phyloP scores from a whole-genome alignment of 2,329 filamentous ascomycete genomes.

The Myriangium duriaei region DNA sequence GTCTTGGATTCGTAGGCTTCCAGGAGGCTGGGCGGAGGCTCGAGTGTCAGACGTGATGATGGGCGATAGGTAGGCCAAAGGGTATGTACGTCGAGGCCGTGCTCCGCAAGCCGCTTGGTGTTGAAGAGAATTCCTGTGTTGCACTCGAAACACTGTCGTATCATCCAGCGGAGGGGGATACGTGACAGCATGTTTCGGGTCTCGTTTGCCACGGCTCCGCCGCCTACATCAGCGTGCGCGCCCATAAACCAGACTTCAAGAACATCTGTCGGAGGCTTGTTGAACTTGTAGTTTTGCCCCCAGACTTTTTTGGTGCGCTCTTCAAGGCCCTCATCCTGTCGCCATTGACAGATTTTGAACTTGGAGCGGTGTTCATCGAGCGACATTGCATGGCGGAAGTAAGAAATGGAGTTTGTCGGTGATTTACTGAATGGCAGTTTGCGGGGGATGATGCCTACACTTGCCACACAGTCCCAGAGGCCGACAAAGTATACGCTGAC shows the following conservation, averaged over 20 bases:
- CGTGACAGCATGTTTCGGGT: constrained; percentile 32
- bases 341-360: constrained; percentile 31
- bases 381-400: constrained; percentile 34
- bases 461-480: constrained; percentile 31
- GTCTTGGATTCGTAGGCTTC: constrained; percentile 25
- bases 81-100: constrained; percentile 30
- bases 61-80: constrained; percentile 29
- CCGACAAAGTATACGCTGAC: constrained; percentile 33
- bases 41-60: constrained; percentile 21
- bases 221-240: constrained; percentile 33
- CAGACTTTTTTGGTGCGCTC: constrained; percentile 8
- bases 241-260: constrained; percentile 34
- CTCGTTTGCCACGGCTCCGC: constrained; percentile 31
- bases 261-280: constrained; percentile 17
- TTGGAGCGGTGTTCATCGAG: constrained; percentile 33
- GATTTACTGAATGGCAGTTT: constrained; percentile 28
- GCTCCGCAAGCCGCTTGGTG: constrained; percentile 27
- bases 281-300: constrained; percentile 11
- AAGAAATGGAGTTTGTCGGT: constrained; percentile 24
- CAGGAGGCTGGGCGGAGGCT: constrained; percentile 25
- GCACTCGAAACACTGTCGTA: constrained; percentile 36
- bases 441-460: constrained; percentile 30
- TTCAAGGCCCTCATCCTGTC: constrained; percentile 19
- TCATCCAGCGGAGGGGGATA: constrained; percentile 37
- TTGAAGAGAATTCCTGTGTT: constrained; percentile 34